Base-by-base conservation (phyloP, 257 asterid genomes). In the Solanum pennellii region DNA sequence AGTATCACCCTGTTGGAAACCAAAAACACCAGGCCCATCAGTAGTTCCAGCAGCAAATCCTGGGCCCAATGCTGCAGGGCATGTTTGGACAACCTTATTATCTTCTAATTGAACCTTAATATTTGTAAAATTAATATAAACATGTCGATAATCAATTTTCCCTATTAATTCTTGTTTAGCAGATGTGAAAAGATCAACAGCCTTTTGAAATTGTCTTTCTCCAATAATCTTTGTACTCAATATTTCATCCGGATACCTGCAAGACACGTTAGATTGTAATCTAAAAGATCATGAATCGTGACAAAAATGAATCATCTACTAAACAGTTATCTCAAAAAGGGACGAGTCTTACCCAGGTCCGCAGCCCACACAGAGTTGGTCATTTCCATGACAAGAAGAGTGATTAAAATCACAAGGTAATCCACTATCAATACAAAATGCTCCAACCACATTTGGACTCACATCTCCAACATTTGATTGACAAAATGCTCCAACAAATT, bases 21-120 rank as follows among this genome's bases (percentile, higher is more conserved):
- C 94, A 11, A 91, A 92, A 79, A 59, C 92, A n/a, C 96, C 97
- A 12, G 96, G 97, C 9, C 96, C 97, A 56, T 93, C 95, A 9
- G 96, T 94, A n/a, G 97, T 94, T 79, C 97, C 96, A 5, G 96
- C 96, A 2, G 96, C 96, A 82, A 93, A 94, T 23, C 94, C 97
- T 3, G 91, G 92, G 37, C 95, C 96, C 14, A 94, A 91, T 0
- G 97, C 96, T 15, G 95, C 97, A 12, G 95, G 96, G 87, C 97
- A 94, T 41, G 96, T 94, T 76, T 89, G 88, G 52, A 92, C 97
- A 7, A 91, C 90, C 82, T 73, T 77, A n/a, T 92, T 91, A 25
- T 91, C 92, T 14, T 83, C 92, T 39, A 92, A 56, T 25, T 88
- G 89, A 33, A 94, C 94, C 33, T 93, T 88, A 80, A 93, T 87